Conservation (phyloP, 192 early-diverging fungal species). For the Coemansia sp. region DNA sequence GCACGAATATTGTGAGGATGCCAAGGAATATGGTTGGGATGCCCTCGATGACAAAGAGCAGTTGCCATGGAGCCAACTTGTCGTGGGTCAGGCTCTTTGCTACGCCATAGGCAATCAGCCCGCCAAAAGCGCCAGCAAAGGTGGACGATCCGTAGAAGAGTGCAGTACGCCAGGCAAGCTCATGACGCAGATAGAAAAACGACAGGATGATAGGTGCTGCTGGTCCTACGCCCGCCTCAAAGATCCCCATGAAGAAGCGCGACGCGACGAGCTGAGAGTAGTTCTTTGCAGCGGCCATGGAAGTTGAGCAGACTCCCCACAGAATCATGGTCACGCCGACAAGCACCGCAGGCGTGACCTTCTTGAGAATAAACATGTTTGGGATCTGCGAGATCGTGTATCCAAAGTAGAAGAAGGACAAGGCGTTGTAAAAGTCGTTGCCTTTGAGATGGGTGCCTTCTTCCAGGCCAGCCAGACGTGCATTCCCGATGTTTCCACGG, state of each 20-base stretch:
- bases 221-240: constrained; percentile 72
- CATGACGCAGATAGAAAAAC: constrained; percentile 68
- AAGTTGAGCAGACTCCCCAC: constrained; percentile 69
- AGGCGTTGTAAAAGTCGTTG: constrained; percentile 51
- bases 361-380: constrained; percentile 72
- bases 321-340: constrained; percentile 64
- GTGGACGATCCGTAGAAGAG: constrained; percentile 70
- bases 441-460: constrained; percentile 52
- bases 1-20: constrained; percentile 52
- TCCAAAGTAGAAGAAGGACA: constrained; percentile 56
- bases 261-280: constrained; percentile 32
- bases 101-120: constrained; percentile 71
- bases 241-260: constrained; percentile 58
- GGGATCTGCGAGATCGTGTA: constrained; percentile 80
- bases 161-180: constrained; percentile 65
- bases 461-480: constrained; percentile 57
- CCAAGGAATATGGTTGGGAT: constrained; percentile 64
- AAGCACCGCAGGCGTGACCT: constrained; percentile 61
- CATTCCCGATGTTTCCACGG: constrained; percentile 74
- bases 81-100: constrained; percentile 55
- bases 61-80: constrained; percentile 64
- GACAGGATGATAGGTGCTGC: constrained; percentile 71
- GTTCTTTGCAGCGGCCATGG: constrained; percentile 58
- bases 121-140: constrained; percentile 73
- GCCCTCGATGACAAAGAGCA: constrained; percentile 73